Evolutionary conservation across 2,329 filamentous ascomycete genomes (phyloP).

Genomic region (Aspergillus pseudoterreus): DNA sequence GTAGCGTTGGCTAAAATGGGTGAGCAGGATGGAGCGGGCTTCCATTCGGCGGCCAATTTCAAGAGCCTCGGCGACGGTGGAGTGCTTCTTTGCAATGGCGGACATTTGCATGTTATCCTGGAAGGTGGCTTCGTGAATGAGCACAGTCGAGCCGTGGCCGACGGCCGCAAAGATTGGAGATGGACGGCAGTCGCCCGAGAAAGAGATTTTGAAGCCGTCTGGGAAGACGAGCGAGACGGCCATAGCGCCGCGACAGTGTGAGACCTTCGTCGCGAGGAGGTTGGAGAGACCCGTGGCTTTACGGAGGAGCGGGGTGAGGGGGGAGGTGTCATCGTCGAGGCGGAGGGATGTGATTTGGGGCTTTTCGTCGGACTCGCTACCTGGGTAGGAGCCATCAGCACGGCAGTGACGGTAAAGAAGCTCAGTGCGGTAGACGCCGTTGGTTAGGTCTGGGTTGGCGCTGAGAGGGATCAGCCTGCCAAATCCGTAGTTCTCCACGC

Average conservation of each 20-base stretch:
- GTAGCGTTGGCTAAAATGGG: constrained; percentile 94
- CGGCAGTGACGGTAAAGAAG: constrained; percentile 29
- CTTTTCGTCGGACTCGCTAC: constrained; percentile 9
- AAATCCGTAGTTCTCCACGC: constrained; percentile 73
- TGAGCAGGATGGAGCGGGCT: constrained; percentile 76
- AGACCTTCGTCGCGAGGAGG: constrained; percentile 65
- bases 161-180: constrained; percentile 65
- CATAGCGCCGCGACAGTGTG: constrained; percentile 75
- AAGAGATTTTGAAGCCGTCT: constrained; percentile 79
- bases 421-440: constrained; percentile 17
- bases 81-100: constrained; percentile 84
- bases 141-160: constrained; percentile 71
- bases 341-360: constrained; percentile 18
- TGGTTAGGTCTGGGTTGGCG: constrained; percentile 27
- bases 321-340: constrained; percentile 24
- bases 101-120: constrained; percentile 77
- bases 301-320: constrained; percentile 41
- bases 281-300: constrained; percentile 59
- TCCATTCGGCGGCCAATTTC: constrained; percentile 72
- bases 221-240: constrained; percentile 76
- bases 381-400: constrained; percentile 24
- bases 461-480: constrained; percentile 51
- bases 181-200: constrained; percentile 91
- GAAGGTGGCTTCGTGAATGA: constrained; percentile 95
- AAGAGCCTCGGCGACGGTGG: constrained; percentile 82